A percentile compares a stretch with the other conserved stretches of the same genome.
Evolutionary conservation across 108 stramenopile species (phyloP).

Genomic region (Asterionellopsis glacialis): DNA sequence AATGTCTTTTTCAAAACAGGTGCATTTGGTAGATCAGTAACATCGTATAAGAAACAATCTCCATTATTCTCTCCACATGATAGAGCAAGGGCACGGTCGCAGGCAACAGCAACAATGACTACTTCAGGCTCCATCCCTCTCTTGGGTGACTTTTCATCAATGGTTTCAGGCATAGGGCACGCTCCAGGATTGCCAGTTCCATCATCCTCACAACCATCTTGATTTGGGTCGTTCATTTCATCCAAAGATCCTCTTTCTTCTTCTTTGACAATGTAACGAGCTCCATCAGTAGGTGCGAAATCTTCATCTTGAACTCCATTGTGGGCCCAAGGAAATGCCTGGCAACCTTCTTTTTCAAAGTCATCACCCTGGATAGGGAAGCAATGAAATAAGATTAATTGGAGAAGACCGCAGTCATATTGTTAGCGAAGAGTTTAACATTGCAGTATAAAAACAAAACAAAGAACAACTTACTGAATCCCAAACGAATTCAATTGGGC

Average conservation of each 20-base stretch:
- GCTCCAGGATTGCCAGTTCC: conserved; percentile 20
- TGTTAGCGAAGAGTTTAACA: background rate
- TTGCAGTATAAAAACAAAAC: background rate
- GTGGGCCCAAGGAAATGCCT: conserved; percentile 45
- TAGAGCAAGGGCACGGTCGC: conserved; percentile 12
- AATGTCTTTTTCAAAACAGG: conserved; percentile 24
- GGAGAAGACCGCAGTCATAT: too few relatives aligned
- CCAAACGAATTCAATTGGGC: conserved; percentile 7
- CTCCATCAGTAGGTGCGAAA: conserved; percentile 21
- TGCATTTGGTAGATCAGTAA: conserved; percentile 8
- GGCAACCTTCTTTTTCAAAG: conserved; percentile 33
- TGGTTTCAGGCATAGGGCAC: conserved; percentile 22
- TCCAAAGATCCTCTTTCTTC: conserved; percentile 23
- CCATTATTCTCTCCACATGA: conserved; percentile 17
- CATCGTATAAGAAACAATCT: conserved; percentile 21
- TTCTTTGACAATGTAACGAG: background rate
- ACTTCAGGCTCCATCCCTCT: conserved; percentile 13
- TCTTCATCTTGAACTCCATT: conserved; percentile 51
- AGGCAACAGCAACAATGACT: conserved; percentile 22
- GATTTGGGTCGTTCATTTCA: conserved; percentile 35
- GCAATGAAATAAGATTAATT: too few relatives aligned
- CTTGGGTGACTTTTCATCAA: conserved; percentile 11
- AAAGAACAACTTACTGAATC: conserved; percentile 6
- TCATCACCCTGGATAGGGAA: conserved; percentile 5
- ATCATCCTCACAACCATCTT: conserved; percentile 18